Evolutionary conservation across 2,329 filamentous ascomycete species (phyloP).

Genomic region (Thielaviopsis euricoi): DNA sequence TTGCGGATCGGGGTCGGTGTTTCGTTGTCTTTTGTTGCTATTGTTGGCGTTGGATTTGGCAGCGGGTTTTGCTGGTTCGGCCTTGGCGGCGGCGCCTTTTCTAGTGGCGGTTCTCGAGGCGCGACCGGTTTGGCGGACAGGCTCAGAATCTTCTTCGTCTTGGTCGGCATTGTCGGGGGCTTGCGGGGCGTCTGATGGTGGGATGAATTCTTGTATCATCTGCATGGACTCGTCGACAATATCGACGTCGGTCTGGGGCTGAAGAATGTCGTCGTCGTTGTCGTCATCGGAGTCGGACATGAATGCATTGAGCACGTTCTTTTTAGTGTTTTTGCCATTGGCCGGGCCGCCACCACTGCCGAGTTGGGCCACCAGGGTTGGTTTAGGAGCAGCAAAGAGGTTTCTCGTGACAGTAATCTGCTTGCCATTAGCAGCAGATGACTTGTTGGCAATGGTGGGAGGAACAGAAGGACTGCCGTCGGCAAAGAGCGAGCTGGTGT

Average conservation of each 20-base stretch:
- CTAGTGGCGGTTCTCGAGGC: conserved; percentile 8
- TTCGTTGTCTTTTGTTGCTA: background rate
- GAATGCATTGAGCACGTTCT: background rate
- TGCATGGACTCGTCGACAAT: conserved; percentile 26
- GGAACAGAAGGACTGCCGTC: background rate
- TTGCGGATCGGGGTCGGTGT: background rate
- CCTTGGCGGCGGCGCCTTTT: background rate
- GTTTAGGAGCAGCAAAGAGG: conserved; percentile 31
- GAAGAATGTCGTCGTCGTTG: conserved; percentile 15
- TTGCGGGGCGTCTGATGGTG: conserved; percentile 13
- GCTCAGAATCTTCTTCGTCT: conserved; percentile 18
- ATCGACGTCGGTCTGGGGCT: conserved; percentile 14
- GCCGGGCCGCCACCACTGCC: background rate
- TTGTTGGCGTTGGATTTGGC: no score
- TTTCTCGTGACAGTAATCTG: conserved; percentile 30
- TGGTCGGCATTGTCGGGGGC: conserved; percentile 15
- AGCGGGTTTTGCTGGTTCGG: background rate
- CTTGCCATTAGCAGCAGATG: background rate
- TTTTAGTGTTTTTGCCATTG: background rate
- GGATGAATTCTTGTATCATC: conserved; percentile 20
- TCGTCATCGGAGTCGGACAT: conserved; percentile 14
- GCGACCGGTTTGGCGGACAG: conserved; percentile 13
- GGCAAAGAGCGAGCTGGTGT: background rate
- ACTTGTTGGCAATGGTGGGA: background rate
- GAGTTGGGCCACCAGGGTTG: conserved; percentile 13